These are phyloP conservation scores for Byssochlamys sp. DNA, from an alignment of 2,329 filamentous ascomycete genomes.

Conservation along the genomic window DNA sequence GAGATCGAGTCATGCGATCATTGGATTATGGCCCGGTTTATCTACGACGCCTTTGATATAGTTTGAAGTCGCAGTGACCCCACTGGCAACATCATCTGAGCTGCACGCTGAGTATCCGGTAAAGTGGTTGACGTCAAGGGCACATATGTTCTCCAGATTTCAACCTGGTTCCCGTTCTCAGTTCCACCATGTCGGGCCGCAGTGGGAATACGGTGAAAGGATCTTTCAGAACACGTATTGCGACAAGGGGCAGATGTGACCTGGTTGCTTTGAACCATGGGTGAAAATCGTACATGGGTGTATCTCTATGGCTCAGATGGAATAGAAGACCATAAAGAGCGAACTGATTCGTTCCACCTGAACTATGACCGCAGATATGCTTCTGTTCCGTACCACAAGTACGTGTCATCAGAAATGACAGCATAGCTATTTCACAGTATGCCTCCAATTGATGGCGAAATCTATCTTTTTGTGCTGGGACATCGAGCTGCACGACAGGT, in stretches of 20 bases:
- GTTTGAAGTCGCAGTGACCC: background rate
- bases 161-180: background rate
- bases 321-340: background rate
- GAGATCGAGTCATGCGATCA: background rate
- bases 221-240: background rate
- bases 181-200: background rate
- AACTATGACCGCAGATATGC: background rate
- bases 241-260: background rate
- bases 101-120: background rate
- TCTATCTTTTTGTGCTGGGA: background rate
- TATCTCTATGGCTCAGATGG: background rate
- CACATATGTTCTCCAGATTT: background rate
- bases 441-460: background rate
- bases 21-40: background rate
- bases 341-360: background rate
- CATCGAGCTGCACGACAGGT: background rate
- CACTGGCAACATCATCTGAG: background rate
- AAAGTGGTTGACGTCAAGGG: background rate
- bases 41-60: background rate
- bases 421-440: background rate
- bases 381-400: background rate
- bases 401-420: background rate
- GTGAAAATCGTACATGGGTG: background rate
- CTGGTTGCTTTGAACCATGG: background rate
- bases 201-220: background rate